Conservation (phyloP, 148 eudicot species). For the Nyssa sinensis region DNA sequence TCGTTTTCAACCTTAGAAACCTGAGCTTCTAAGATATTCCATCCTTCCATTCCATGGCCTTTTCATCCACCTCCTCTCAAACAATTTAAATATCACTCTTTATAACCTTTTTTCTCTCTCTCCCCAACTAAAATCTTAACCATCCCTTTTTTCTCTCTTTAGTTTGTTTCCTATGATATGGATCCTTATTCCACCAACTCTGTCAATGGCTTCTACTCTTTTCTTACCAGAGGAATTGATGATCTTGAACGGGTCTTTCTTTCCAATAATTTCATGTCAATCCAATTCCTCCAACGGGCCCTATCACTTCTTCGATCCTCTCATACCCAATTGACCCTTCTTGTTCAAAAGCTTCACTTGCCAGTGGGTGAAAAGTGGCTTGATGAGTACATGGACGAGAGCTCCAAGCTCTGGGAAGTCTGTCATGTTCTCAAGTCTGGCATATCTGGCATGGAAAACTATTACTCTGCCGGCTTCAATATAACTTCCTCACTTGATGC, state of each 20-base stretch:
- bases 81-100: slow-evolving; percentile 32
- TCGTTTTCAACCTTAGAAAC: slow-evolving; percentile 78
- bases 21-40: slow-evolving; percentile 71
- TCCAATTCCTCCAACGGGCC: slow-evolving; percentile 57
- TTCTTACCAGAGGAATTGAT: slow-evolving; percentile 62
- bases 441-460: slow-evolving; percentile 54
- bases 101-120: slow-evolving; percentile 13
- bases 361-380: slow-evolving; percentile 77
- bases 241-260: slow-evolving; percentile 61
- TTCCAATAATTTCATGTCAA: slow-evolving; percentile 64
- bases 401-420: slow-evolving; percentile 70
- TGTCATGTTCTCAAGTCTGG: slow-evolving; percentile 60
- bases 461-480: slow-evolving; percentile 48
- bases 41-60: slow-evolving; percentile 19
- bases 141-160: background rate
- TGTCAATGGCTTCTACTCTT: slow-evolving; percentile 68
- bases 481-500: slow-evolving; percentile 47
- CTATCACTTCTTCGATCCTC: slow-evolving; percentile 59
- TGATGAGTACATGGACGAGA: slow-evolving; percentile 79
- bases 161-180: slow-evolving; percentile 18
- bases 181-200: slow-evolving; percentile 53
- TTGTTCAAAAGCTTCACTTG: slow-evolving; percentile 65
- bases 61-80: slow-evolving; percentile 8
- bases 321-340: slow-evolving; percentile 52
- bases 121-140: background rate